These are phyloP conservation scores for Madurella mycetomatis DNA, from an alignment of 2,329 filamentous ascomycete species.

Conservation along the genomic window DNA sequence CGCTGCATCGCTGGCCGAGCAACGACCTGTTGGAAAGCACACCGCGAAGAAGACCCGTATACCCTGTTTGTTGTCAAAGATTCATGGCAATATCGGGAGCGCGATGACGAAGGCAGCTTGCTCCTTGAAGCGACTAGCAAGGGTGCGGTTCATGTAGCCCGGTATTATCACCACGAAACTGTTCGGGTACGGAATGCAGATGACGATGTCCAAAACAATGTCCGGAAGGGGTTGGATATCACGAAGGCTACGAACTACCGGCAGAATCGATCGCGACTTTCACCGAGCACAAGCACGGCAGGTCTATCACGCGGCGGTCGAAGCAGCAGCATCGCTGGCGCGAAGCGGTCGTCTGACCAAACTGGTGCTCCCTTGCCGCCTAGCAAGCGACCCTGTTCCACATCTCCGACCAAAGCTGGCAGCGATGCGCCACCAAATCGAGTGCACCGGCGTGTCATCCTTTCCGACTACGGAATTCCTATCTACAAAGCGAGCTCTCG, in stretches of 20 bases:
- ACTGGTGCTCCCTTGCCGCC: not conserved
- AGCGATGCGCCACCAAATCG: not conserved
- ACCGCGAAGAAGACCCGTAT: too few species aligned
- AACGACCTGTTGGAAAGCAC: too few species aligned
- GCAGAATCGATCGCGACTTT: too few species aligned
- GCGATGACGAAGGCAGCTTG: slow-evolving; percentile 33
- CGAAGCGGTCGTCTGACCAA: not conserved
- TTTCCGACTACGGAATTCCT: not conserved
- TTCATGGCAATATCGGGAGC: slow-evolving; percentile 35
- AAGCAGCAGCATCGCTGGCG: not conserved
- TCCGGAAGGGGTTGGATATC: too few species aligned
- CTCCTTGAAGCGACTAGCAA: slow-evolving; percentile 32
- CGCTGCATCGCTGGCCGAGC: too few species aligned
- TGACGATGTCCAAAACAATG: too few species aligned
- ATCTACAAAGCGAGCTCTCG: slow-evolving; percentile 1
- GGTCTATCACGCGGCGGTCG: too few species aligned
- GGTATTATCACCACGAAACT: too few species aligned
- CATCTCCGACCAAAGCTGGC: slow-evolving; percentile 1
- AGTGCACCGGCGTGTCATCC: slow-evolving; percentile 1
- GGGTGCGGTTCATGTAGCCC: slow-evolving; percentile 1
- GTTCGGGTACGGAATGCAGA: too few species aligned
- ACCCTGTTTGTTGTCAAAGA: slow-evolving; percentile 33
- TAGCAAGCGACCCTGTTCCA: slow-evolving; percentile 1
- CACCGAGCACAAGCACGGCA: too few species aligned
- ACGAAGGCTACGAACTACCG: too few species aligned